Evolutionary conservation across 768 basidiomycete species (phyloP).

Genomic region (Xanthoconium purpureum): DNA sequence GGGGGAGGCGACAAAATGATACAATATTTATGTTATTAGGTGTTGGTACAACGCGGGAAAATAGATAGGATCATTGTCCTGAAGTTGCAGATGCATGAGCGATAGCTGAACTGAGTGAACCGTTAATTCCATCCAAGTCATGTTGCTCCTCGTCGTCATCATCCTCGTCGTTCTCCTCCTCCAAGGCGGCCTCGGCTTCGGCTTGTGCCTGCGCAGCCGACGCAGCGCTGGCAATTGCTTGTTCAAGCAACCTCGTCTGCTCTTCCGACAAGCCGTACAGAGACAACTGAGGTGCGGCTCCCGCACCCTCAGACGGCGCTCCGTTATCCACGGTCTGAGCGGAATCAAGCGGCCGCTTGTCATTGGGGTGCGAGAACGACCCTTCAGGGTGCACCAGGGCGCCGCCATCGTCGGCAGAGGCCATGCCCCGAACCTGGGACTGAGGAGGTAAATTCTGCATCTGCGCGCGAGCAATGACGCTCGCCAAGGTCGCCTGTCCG

Average conservation of each 20-base stretch:
- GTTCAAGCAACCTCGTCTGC: constrained; percentile 64
- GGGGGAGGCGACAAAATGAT: constrained; percentile 12
- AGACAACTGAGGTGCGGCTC: constrained; percentile 45
- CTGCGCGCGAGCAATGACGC: constrained; percentile 71
- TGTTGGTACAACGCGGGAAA: constrained; percentile 20
- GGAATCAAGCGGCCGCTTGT: constrained; percentile 8
- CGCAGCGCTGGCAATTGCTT: constrained; percentile 72
- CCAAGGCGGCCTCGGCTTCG: constrained; percentile 72
- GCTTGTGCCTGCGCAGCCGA: constrained; percentile 75
- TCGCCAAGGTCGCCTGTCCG: constrained; percentile 67
- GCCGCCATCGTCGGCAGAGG: not conserved
- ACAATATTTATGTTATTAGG: constrained; percentile 25
- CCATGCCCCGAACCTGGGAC: constrained; percentile 8
- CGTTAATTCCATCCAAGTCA: constrained; percentile 16
- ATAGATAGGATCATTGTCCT: constrained; percentile 24
- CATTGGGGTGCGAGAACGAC: constrained; percentile 2
- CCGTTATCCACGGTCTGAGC: constrained; percentile 6
- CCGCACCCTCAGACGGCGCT: constrained; percentile 2
- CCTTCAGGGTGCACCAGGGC: constrained; percentile 10
- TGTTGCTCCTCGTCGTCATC: constrained; percentile 42
- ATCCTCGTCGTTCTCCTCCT: constrained; percentile 62
- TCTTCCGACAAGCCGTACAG: constrained; percentile 73
- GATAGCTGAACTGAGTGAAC: constrained; percentile 12
- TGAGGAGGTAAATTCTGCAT: constrained; percentile 40
- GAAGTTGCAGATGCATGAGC: constrained; percentile 1